Conservation (phyloP, 108 stramenopile species). For the Nitzschia palea region DNA sequence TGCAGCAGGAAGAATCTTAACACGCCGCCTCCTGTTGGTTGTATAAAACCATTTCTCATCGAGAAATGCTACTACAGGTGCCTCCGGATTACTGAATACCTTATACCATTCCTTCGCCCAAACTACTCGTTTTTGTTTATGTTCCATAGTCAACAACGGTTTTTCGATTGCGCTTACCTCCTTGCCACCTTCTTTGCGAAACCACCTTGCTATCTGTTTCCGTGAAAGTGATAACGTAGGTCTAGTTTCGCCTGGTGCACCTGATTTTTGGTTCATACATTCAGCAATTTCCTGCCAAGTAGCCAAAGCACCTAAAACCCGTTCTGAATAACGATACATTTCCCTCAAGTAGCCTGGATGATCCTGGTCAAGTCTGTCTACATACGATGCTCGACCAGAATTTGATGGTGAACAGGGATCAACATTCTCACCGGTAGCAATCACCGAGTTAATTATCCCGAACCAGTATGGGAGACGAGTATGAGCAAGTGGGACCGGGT, state of each 20-base stretch:
- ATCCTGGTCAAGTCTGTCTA: not conserved
- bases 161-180: not conserved
- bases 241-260: not conserved
- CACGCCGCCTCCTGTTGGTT: not conserved
- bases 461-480: not conserved
- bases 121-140: not conserved
- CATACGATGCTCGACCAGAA: not conserved
- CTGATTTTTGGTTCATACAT: not conserved
- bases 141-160: not conserved
- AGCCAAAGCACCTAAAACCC: not conserved
- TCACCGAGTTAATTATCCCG: not conserved
- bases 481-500: not conserved
- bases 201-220: not conserved
- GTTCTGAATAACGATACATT: not conserved
- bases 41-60: slow-evolving; percentile 42
- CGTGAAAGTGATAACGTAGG: not conserved
- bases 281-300: not conserved
- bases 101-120: not conserved
- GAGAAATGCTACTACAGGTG: slow-evolving; percentile 14
- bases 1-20: not conserved
- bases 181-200: not conserved
- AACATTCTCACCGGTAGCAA: not conserved
- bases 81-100: not conserved
- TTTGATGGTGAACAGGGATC: not conserved
- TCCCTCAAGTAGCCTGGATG: not conserved